These are phyloP conservation scores for Nymphaea colorata DNA, from an alignment of 164 flowering plant genomes.

Conservation along the genomic window DNA sequence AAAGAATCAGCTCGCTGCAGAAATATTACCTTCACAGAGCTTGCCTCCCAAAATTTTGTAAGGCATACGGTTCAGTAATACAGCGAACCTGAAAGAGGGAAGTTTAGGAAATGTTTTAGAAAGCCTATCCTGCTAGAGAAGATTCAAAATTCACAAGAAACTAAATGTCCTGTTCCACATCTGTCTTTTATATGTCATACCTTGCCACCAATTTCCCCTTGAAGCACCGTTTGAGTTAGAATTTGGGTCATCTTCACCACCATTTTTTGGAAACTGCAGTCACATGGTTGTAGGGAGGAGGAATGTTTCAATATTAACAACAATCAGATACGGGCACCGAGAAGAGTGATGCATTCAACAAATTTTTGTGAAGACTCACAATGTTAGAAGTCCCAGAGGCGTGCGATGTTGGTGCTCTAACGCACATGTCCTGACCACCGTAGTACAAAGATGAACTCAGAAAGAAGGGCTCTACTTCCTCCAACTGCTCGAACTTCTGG, in stretches of 20 bases:
- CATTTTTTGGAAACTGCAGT: slow-evolving; percentile 49
- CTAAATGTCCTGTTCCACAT: too few species aligned
- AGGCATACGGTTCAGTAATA: too few species aligned
- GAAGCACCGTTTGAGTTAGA: slow-evolving; percentile 38
- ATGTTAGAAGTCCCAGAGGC: slow-evolving; percentile 21
- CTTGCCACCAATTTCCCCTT: slow-evolving; percentile 96
- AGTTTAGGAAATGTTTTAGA: too few species aligned
- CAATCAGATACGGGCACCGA: background rate
- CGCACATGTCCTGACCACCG: slow-evolving; percentile 70
- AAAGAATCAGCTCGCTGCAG: too few species aligned
- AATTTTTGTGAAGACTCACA: slow-evolving; percentile 25
- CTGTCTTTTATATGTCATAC: slow-evolving; percentile 10
- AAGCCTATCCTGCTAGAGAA: too few species aligned
- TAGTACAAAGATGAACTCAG: slow-evolving; percentile 74
- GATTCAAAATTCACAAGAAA: too few species aligned
- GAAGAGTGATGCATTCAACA: background rate
- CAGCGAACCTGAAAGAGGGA: too few species aligned
- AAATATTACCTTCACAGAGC: too few species aligned
- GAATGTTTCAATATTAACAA: background rate
- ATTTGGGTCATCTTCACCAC: slow-evolving; percentile 39
- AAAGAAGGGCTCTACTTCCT: slow-evolving; percentile 44
- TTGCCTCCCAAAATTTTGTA: too few species aligned
- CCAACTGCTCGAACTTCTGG: slow-evolving; percentile 18
- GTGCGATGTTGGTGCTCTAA: slow-evolving; percentile 24
- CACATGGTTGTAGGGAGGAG: background rate